Evolutionary conservation across 352 stramenopile species (phyloP), one percentile per base, ranked within the genome.

Genomic region (Globisporangium parvum): DNA sequence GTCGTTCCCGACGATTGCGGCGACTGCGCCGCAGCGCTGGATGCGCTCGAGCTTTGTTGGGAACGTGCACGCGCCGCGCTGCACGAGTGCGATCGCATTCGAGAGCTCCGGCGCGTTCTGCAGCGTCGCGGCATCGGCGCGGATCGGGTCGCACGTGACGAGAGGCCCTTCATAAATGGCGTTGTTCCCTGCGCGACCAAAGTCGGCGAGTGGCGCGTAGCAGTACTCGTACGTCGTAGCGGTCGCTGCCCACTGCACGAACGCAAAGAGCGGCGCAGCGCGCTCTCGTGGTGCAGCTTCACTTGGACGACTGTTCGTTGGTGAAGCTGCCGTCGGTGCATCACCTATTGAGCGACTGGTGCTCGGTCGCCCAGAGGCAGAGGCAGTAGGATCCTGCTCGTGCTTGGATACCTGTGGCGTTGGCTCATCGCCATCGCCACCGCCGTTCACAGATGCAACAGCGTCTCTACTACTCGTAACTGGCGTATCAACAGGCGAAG

Each of bases 1-100:
- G 57, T 89, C 70, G 49, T 89, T 91, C 41, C 77, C 80, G 17
- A 91, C 70, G 44, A 91, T 81, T 18, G 69, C 73, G 6, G 81
- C 81, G 3, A 83, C 62, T 0, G 78, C 78, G 10, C 77, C 75
- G 15, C 70, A 71, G 14, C 67, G 53, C 42, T 91, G 81, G 11
- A 84, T 63, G 6, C 81, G 75, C 59, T 85, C 73, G 17, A 88
- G 64, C 18, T 91, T 91, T 18, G 73, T 66, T 1, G 81, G 78
- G 53, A 91, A 91, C 12, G 81, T 80, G 46, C 78, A 89, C 1
- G 59, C 72, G 6, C 81, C 81, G 9, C 81, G 73, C 52, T 83
- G 64, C 12, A 89, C 65, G 18, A 91, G 56, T 1, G 63, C 78
- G 10, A 89, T 68, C 4, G 69, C 60, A 37, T 71, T 66, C 18